phyloP scores from a whole-genome alignment of 2,329 filamentous ascomycete genomes.

The Fusarium drepaniforme region DNA sequence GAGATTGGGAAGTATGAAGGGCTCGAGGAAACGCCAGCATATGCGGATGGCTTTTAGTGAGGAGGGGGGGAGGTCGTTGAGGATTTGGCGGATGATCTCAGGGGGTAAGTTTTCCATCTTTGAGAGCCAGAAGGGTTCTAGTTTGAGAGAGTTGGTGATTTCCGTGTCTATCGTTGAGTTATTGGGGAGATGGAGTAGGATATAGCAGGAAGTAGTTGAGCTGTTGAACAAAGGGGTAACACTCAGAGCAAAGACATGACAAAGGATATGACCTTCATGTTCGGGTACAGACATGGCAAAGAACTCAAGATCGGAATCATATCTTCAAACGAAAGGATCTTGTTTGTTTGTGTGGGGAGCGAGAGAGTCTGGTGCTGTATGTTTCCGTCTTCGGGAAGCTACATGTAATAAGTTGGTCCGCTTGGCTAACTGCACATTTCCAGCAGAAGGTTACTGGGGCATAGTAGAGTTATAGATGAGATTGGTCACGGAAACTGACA shows the following conservation, averaged over 20 bases:
- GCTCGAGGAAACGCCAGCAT: neutral
- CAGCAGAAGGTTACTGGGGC: neutral
- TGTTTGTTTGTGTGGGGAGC: neutral
- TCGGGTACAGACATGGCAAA: neutral
- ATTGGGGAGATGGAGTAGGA: neutral
- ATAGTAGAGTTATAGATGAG: neutral
- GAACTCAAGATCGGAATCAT: neutral
- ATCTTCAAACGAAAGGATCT: neutral
- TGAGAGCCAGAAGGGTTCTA: neutral
- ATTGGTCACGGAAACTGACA: neutral
- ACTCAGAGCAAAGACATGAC: neutral
- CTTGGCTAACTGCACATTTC: neutral
- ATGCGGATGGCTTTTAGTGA: neutral
- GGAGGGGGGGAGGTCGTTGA: neutral
- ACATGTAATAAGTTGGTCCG: neutral
- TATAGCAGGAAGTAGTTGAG: neutral
- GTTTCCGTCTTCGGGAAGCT: neutral
- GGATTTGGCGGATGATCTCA: neutral
- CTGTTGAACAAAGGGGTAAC: neutral
- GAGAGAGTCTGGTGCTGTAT: neutral
- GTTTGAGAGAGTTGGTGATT: neutral
- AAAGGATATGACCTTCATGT: neutral
- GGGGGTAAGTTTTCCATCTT: neutral
- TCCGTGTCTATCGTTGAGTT: rapidly evolving
- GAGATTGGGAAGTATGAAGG: neutral